Conservation (phyloP, 2,329 filamentous ascomycete species). For the Fusarium bulbicola region DNA sequence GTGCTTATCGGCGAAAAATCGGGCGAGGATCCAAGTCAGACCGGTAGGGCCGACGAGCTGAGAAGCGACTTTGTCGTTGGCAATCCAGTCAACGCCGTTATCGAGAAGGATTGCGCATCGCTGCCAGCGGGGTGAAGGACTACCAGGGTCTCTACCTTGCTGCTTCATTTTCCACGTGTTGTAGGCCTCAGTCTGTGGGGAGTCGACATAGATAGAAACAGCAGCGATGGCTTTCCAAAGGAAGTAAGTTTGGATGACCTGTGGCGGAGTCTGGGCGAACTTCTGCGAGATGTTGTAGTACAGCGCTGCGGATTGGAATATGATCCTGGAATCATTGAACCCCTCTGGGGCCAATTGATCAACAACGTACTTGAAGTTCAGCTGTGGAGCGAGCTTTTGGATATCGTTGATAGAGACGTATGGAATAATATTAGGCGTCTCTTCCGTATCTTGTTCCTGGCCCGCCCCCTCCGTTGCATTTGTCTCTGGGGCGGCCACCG, state of each 20-base stretch:
- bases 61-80: neutral
- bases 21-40: slow-evolving; percentile 73
- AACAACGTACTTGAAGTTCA: slow-evolving; percentile 18
- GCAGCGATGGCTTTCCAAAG: slow-evolving; percentile 69
- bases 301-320: slow-evolving; percentile 66
- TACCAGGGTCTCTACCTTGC: slow-evolving; percentile 51
- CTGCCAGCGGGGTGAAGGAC: slow-evolving; percentile 2
- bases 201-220: slow-evolving; percentile 63
- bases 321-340: slow-evolving; percentile 53
- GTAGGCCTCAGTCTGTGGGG: slow-evolving; percentile 67
- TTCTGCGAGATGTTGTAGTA: slow-evolving; percentile 66
- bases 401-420: neutral
- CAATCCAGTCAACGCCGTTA: neutral
- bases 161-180: slow-evolving; percentile 45
- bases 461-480: neutral
- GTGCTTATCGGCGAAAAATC: slow-evolving; percentile 74
- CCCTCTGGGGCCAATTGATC: slow-evolving; percentile 1
- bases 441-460: neutral
- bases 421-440: neutral
- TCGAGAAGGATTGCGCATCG: neutral
- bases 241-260: slow-evolving; percentile 69
- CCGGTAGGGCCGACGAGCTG: slow-evolving; percentile 40
- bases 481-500: neutral
- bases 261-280: slow-evolving; percentile 60
- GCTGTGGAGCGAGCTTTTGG: neutral